A percentile compares a stretch with the other conserved stretches of the same genome.
Conservation (phyloP, 23 red algal genomes). For the Gracilaria vermiculophylla region DNA sequence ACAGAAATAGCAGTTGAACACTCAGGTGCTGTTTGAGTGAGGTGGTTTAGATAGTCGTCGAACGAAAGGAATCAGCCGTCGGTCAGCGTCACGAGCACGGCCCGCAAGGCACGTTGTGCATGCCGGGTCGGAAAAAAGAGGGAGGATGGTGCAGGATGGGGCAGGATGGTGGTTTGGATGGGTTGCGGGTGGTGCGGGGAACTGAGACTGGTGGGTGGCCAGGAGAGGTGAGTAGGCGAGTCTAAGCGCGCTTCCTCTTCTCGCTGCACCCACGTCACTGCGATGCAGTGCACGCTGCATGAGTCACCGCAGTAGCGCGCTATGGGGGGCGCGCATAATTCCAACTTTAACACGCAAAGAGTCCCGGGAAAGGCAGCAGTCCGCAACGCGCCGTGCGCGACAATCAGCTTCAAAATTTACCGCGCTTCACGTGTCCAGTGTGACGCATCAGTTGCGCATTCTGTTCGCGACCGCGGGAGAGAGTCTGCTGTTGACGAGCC, state of each 20-base stretch:
- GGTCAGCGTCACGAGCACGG: background rate
- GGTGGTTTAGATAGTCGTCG: too few species aligned
- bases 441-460: too few species aligned
- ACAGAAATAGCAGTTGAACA: background rate
- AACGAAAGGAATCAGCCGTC: background rate
- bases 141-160: background rate
- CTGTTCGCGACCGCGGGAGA: too few species aligned
- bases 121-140: background rate
- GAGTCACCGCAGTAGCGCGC: background rate
- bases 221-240: background rate
- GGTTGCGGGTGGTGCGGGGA: background rate
- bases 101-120: constrained; percentile 5
- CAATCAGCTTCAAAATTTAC: too few species aligned
- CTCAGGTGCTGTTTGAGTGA: background rate
- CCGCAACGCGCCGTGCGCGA: too few species aligned
- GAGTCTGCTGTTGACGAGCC: too few species aligned
- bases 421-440: too few species aligned
- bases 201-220: background rate
- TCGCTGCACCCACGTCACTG: background rate
- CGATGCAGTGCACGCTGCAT: background rate
- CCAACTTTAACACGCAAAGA: too few species aligned
- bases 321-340: background rate
- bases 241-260: background rate
- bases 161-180: background rate
- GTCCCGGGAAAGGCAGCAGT: too few species aligned